phyloP scores from a whole-genome alignment of 768 basidiomycete species.

The Boletales sp. region DNA sequence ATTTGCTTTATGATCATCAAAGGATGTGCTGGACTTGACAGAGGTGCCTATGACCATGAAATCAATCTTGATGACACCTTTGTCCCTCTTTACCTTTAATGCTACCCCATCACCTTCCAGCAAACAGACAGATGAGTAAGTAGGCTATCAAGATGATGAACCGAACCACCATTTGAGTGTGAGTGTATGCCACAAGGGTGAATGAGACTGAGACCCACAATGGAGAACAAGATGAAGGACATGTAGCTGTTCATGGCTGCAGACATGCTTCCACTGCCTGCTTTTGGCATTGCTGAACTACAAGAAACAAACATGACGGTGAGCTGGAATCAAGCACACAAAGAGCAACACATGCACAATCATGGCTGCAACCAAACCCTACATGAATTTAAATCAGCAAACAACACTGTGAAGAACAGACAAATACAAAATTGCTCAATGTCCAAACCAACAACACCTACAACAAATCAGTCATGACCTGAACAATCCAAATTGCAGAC shows the following conservation, averaged over 20 bases:
- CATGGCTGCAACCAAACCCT: constrained; percentile 70
- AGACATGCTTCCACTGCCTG: constrained; percentile 43
- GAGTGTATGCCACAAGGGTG: not conserved
- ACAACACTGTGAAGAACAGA: constrained; percentile 1
- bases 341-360: constrained; percentile 56
- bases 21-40: too few relatives aligned
- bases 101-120: constrained; percentile 80
- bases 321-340: not conserved
- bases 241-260: constrained; percentile 78
- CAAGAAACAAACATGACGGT: not conserved
- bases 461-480: constrained; percentile 12
- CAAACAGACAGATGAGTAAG: constrained; percentile 82
- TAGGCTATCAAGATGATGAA: constrained; percentile 82
- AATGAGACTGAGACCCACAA: constrained; percentile 61
- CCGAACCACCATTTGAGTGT: constrained; percentile 59
- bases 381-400: constrained; percentile 8
- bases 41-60: too few relatives aligned
- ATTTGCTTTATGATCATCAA: too few relatives aligned
- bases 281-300: constrained; percentile 43
- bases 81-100: too few relatives aligned
- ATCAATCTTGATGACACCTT: too few relatives aligned
- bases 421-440: constrained; percentile 67
- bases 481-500: constrained; percentile 10
- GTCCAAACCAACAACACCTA: constrained; percentile 80
- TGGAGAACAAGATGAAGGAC: constrained; percentile 84